Conservation (phyloP, 352 stramenopile genomes). For the Globisporangium echinulatum region DNA sequence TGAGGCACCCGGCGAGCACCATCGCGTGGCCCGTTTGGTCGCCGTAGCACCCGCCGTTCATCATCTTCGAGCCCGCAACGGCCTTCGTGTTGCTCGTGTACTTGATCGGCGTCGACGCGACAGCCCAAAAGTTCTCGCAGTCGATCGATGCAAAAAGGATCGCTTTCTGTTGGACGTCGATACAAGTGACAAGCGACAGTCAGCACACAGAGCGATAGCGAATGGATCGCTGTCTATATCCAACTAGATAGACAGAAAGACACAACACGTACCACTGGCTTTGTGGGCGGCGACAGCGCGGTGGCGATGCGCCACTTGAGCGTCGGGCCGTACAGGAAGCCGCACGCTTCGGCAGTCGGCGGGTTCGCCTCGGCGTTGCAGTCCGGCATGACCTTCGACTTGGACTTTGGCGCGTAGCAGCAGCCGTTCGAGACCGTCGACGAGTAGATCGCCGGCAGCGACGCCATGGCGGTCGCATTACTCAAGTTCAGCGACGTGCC, state of each 20-base stretch:
- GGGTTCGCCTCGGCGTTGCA: slow-evolving; percentile 64
- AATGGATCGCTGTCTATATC: not conserved
- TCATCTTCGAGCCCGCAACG: slow-evolving; percentile 74
- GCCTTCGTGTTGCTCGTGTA: slow-evolving; percentile 67
- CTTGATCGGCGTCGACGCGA: slow-evolving; percentile 68
- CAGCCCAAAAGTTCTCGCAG: slow-evolving; percentile 82
- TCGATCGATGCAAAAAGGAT: slow-evolving; percentile 83
- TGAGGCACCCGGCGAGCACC: slow-evolving; percentile 78
- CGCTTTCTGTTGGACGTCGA: slow-evolving; percentile 20
- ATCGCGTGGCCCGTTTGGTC: slow-evolving; percentile 46
- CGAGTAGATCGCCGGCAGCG: slow-evolving; percentile 71
- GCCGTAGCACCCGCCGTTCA: slow-evolving; percentile 82
- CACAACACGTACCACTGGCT: slow-evolving; percentile 22
- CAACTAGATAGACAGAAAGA: not conserved
- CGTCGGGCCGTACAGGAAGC: slow-evolving; percentile 79
- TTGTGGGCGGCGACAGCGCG: slow-evolving; percentile 37
- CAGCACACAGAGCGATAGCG: too few relatives aligned
- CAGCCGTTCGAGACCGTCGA: slow-evolving; percentile 63
- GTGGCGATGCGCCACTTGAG: slow-evolving; percentile 78
- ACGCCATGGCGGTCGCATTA: slow-evolving; percentile 66
- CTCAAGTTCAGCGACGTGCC: slow-evolving; percentile 74
- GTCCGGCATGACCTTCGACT: slow-evolving; percentile 43
- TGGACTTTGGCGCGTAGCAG: slow-evolving; percentile 53
- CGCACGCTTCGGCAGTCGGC: slow-evolving; percentile 52
- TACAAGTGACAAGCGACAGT: too few relatives aligned